phyloP scores from a whole-genome alignment of 805 yeast genomes.

The Yamadazyma takamatsuzukensis region DNA sequence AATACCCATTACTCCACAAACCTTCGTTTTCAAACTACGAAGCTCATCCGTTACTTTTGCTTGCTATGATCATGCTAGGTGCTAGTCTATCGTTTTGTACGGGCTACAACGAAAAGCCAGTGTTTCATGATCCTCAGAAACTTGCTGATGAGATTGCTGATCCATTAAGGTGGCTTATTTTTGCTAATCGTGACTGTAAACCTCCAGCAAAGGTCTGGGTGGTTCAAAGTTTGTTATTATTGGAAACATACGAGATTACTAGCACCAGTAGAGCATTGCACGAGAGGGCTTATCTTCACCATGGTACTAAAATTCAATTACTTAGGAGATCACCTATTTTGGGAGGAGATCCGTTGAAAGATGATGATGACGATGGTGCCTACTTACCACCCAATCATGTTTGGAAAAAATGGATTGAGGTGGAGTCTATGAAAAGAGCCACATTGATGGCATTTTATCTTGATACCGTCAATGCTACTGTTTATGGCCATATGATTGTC shows the following conservation, averaged over 20 bases:
- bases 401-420: constrained; percentile 36
- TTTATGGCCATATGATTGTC: constrained; percentile 27
- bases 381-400: constrained; percentile 15
- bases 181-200: constrained; percentile 61
- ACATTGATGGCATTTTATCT: constrained; percentile 32
- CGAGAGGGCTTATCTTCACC: constrained; percentile 80
- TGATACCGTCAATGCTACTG: constrained; percentile 33
- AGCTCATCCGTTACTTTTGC: constrained; percentile 46
- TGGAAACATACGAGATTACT: constrained; percentile 73
- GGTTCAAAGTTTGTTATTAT: constrained; percentile 61
- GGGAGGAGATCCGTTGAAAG: constrained; percentile 39
- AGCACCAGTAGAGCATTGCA: constrained; percentile 62
- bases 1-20: constrained; percentile 55
- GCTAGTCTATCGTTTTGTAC: constrained; percentile 38
- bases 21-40: constrained; percentile 50
- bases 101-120: constrained; percentile 11
- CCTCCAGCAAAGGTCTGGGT: constrained; percentile 76
- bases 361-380: constrained; percentile 19
- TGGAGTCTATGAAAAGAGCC: constrained; percentile 31
- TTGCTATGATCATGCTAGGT: constrained; percentile 56
- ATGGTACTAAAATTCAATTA: constrained; percentile 55
- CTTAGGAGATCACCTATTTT: constrained; percentile 24
- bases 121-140: constrained; percentile 16
- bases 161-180: constrained; percentile 66
- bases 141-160: constrained; percentile 47